Evolutionary conservation across 2,329 filamentous ascomycete genomes (phyloP).

Genomic region (Botrytis byssoidea): DNA sequence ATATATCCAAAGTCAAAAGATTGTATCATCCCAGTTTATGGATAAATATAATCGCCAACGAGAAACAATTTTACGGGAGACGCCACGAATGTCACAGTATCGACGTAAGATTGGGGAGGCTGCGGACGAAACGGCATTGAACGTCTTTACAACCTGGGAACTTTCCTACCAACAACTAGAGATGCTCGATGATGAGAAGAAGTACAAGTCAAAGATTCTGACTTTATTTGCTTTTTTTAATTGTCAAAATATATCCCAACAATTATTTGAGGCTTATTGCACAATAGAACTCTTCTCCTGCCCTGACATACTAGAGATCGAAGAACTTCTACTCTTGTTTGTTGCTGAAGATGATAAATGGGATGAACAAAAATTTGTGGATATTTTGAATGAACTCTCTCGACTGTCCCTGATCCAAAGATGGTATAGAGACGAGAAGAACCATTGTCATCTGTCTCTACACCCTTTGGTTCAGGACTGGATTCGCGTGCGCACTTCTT

Average conservation of each 20-base stretch:
- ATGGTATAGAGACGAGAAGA: conserved; percentile 23
- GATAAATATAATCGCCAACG: conserved; percentile 24
- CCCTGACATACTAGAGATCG: too few relatives aligned
- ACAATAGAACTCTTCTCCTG: not conserved
- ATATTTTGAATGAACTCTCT: conserved; percentile 24
- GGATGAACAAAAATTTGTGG: conserved; percentile 25
- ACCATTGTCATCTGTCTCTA: conserved; percentile 25
- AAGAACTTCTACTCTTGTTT: not conserved
- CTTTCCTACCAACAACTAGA: conserved; percentile 30
- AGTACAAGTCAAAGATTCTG: conserved; percentile 23
- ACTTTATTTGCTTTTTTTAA: conserved; percentile 33
- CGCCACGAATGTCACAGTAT: conserved; percentile 28
- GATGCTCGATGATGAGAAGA: not conserved
- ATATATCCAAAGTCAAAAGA: conserved; percentile 30
- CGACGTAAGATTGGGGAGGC: conserved; percentile 17
- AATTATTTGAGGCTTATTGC: conserved; percentile 28
- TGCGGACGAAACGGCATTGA: conserved; percentile 25
- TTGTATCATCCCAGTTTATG: conserved; percentile 29
- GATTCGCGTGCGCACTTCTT: conserved; percentile 27
- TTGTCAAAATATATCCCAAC: conserved; percentile 30
- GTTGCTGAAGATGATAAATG: conserved; percentile 9
- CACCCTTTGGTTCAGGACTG: conserved; percentile 33
- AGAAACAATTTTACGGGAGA: conserved; percentile 26
- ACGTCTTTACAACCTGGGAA: conserved; percentile 36
- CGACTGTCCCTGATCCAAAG: conserved; percentile 30